Evolutionary conservation across 2,329 filamentous ascomycete genomes (phyloP).

Genomic region (Simplicillium sp.): DNA sequence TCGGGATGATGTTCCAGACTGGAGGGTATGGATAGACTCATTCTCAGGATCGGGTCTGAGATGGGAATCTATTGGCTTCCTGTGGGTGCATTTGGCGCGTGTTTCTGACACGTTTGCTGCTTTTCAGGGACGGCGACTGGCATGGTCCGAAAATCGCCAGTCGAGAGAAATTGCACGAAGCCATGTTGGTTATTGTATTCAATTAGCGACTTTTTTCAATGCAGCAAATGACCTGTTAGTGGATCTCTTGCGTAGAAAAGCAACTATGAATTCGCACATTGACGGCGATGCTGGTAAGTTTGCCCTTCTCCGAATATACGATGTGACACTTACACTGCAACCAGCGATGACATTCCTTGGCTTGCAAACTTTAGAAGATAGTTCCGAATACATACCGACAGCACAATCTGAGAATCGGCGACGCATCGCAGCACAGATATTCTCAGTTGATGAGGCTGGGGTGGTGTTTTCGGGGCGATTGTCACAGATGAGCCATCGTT

Average conservation of each 20-base stretch:
- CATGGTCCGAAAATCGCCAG: not conserved
- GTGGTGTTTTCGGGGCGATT: conserved; percentile 45
- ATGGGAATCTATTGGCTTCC: conserved; percentile 32
- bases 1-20: conserved; percentile 11
- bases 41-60: conserved; percentile 27
- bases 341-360: conserved; percentile 1
- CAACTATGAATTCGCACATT: not conserved
- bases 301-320: too few relatives aligned
- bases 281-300: conserved; percentile 3
- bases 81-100: conserved; percentile 14
- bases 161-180: not conserved
- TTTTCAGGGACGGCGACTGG: not conserved
- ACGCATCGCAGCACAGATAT: not conserved
- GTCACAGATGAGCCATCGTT: conserved; percentile 40
- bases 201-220: not conserved
- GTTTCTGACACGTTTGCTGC: conserved; percentile 3
- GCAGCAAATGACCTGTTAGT: not conserved
- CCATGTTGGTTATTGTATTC: conserved; percentile 2
- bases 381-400: not conserved
- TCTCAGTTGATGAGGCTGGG: conserved; percentile 34
- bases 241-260: not conserved
- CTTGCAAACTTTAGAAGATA: not conserved
- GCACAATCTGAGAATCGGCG: conserved; percentile 1
- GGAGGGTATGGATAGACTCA: conserved; percentile 27
- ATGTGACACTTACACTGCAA: too few relatives aligned